Base-by-base conservation (phyloP, 2,329 filamentous ascomycete genomes). In the Blastomyces percursus region DNA sequence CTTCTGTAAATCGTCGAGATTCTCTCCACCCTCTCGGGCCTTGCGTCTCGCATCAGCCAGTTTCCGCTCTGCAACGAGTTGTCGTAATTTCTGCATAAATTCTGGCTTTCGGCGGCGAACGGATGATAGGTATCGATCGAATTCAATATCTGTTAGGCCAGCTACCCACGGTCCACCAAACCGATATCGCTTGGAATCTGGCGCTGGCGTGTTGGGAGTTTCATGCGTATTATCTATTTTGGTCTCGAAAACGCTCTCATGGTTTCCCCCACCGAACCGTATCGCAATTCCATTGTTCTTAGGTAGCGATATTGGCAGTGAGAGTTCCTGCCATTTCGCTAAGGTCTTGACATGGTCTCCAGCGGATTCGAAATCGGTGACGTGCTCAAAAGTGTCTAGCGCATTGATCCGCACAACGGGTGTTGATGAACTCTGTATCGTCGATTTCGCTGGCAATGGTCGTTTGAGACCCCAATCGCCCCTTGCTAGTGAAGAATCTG, bases 381-480 rank as follows among this genome's bases (percentile, higher is more conserved):
- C 82, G 73, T 91, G 88, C 76, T 96, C 91, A 68, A 86, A 83
- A 1, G 90, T 89, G 78, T 97, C 93, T 66, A 96, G 82, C 64
- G 88, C 83, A 69, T 85, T 86, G 68, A 97, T 78, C 66, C 90
- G 85, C 61, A 96, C 83, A 59, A 89, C 80, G 11, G 91, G 89
- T n/a, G 86, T 86, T 54, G 76, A 78, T 7, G 86, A 85, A 7
- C 85, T 86, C 61, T 84, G 84, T 24, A 85, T 84, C 5, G 90
- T 92, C 2, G 88, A 86, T 73, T 87, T 87, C 9, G 87, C 77
- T 1, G 93, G 93, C 6, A 97, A 80, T 0, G 91, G 82, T 62
- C 93, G 82, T 78, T 97, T 97, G 69, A 96, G 79, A 16, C 93
- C 93, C 92, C 93, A 97, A 71, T 97, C 93, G 44, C 93, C 93